Conservation (phyloP, 257 asterid species). For the Salvia splendens region DNA sequence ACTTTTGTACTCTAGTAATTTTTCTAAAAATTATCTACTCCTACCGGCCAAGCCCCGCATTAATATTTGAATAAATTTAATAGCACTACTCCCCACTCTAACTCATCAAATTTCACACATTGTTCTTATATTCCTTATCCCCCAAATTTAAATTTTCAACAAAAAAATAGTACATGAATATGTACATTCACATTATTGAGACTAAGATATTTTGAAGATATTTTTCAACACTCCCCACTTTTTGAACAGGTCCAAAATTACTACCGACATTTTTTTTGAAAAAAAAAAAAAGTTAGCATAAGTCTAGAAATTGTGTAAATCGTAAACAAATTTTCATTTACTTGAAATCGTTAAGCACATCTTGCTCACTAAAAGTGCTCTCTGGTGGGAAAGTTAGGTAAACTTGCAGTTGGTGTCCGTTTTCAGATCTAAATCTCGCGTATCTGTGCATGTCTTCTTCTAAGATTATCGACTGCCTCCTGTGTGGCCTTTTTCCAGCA, state of each 20-base stretch:
- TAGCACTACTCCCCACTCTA: too few species aligned
- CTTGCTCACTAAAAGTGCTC: constrained; percentile 29
- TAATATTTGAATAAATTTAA: too few species aligned
- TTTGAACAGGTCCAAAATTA: constrained; percentile 58
- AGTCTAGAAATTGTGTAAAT: background rate
- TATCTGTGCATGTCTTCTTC: constrained; percentile 27
- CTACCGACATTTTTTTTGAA: constrained; percentile 16
- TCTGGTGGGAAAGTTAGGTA: constrained; percentile 40
- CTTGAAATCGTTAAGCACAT: constrained; percentile 34
- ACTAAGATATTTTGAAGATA: too few species aligned
- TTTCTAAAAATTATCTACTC: too few species aligned
- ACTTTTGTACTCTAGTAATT: too few species aligned
- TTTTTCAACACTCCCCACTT: constrained; percentile 42
- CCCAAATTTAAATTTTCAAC: too few species aligned
- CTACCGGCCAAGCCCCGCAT: too few species aligned
- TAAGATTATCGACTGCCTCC: constrained; percentile 34
- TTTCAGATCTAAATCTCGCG: constrained; percentile 13
- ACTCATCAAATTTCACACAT: too few species aligned
- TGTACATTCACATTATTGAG: too few species aligned
- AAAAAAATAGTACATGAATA: too few species aligned
- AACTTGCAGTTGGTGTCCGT: constrained; percentile 26
- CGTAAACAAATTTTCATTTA: constrained; percentile 21
- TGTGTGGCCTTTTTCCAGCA: constrained; percentile 28
- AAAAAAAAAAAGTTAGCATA: background rate
- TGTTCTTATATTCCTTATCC: too few species aligned